Base-by-base conservation (phyloP, 2,329 filamentous ascomycete genomes). In the Colletotrichum salicis region DNA sequence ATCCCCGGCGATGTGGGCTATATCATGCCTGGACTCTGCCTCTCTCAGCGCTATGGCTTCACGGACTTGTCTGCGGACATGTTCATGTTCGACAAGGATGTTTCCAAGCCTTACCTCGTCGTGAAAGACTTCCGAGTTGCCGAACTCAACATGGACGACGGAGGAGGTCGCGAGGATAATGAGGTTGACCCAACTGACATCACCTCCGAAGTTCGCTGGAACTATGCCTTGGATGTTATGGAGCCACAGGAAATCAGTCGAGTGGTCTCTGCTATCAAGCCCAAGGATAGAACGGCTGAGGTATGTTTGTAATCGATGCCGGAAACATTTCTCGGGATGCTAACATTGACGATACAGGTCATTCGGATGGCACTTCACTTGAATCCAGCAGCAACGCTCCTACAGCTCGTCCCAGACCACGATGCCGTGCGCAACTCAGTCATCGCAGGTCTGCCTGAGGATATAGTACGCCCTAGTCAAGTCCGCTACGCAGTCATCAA, bases 111-210 rank as follows among this genome's bases (percentile, higher is more conserved):
- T 12, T 63, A 54, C n/a, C 19, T 63, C 15, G 19, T 22, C 10
- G 31, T 63, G 27, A 52, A 55, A 29, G 60, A 55, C 48, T 63
- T 63, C 48, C 60, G 60, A 7, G 45, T 52, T 15, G 37, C 58
- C 15, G 58, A 52, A 10, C 24, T 63, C 29, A 22, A 37, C 19
- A 48, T 61, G 35, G 58, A 45, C 8, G 58, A 48, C n/a, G 37
- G 58, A 3, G 58, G 58, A 35, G 13, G 41, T 35, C n/a, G 41
- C 7, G 27, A 61, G 22, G 29, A 37, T 31, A 52, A 54, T 31
- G 60, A 63, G 29, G 48, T 37, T 13, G 58, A 31, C 8, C 37
- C 45, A 13, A 35, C 60, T 10, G 60, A 35, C 31, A 35, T 63
- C 11, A 63, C 60, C 1, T 33, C 56, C 5, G 29, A 52, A n/a